Base-by-base conservation (phyloP, 441 rosid genomes). In the Dalechampia spathulata region DNA sequence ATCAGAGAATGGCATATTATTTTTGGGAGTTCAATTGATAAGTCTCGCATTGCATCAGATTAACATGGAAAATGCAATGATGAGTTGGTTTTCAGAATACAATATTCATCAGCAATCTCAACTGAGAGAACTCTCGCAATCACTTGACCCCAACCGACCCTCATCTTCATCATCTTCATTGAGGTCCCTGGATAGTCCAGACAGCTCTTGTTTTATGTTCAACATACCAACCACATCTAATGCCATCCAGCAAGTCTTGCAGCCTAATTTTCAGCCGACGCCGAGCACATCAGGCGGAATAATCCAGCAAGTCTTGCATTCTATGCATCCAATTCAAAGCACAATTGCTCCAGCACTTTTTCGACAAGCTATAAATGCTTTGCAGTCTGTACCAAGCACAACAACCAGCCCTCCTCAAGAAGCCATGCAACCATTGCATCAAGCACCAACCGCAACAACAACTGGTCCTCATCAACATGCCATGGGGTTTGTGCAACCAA, bases 141-240 rank as follows among this genome's bases (percentile, higher is more conserved):
- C 80, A 8, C 53, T 64, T 39, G 66, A 67, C 38, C 72, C 62
- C 12, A 66, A 61, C 55, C 60, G 40, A 15, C 74, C 70, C 47
- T 72, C 91, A 3, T 83, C 88, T 0, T 87, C 95, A 37, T 78
- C 93, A 0, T 91, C 95, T 1, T 80, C 98, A 5, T 41, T 79
- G 49, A 71, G 78, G 73, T 84, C 93, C 7, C 58, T 71, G 55
- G 86, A 82, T 34, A 80, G 86, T 52, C 81, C 89, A n/a, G 80
- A 77, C 17, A 69, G 67, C 40, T 78, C 87, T n/a, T 68, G 83
- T 62, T 71, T 79, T 32, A 37, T 83, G 46, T 75, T 77, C 65
- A 63, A 49, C 51, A 36, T 85, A 38, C 82, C 74, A 9, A 53
- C 57, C 16, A 61, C 75, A 67, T 8, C 34, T 3, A 22, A 19